Conservation (phyloP, 495 filamentous ascomycete species). For the Hyaloscypha finlandica region DNA sequence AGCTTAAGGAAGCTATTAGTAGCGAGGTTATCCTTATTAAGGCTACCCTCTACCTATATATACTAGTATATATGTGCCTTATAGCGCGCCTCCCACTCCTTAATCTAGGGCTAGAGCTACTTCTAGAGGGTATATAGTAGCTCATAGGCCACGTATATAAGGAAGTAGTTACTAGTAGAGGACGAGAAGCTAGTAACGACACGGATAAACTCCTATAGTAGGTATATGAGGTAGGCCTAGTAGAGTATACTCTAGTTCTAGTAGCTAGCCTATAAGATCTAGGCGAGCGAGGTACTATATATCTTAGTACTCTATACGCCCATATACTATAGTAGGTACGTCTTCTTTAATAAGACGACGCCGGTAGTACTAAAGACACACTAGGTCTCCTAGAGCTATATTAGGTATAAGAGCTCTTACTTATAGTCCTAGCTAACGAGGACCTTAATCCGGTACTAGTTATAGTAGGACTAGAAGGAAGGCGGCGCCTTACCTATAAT, state of each 20-base stretch:
- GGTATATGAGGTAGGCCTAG: constrained; percentile 5
- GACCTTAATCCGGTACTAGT: constrained; percentile 14
- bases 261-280: constrained; percentile 6
- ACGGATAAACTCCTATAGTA: too few relatives aligned
- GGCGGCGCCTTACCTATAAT: not conserved
- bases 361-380: too few relatives aligned
- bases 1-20: not conserved
- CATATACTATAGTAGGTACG: not conserved
- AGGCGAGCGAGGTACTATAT: not conserved
- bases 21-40: constrained; percentile 11
- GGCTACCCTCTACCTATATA: not conserved
- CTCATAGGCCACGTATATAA: not conserved
- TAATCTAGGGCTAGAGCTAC: constrained; percentile 15
- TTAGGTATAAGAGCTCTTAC: constrained; percentile 8
- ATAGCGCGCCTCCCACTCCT: constrained; percentile 14
- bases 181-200: constrained; percentile 1
- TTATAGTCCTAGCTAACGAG: not conserved
- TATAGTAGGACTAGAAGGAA: not conserved
- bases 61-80: not conserved
- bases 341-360: not conserved
- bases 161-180: constrained; percentile 13
- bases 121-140: not conserved
- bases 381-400: too few relatives aligned
- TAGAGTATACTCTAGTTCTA: constrained; percentile 11
- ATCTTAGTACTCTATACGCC: not conserved